These are phyloP conservation scores for Boletus mariae DNA, from an alignment of 1,284 basidiomycete species.

Conservation along the genomic window DNA sequence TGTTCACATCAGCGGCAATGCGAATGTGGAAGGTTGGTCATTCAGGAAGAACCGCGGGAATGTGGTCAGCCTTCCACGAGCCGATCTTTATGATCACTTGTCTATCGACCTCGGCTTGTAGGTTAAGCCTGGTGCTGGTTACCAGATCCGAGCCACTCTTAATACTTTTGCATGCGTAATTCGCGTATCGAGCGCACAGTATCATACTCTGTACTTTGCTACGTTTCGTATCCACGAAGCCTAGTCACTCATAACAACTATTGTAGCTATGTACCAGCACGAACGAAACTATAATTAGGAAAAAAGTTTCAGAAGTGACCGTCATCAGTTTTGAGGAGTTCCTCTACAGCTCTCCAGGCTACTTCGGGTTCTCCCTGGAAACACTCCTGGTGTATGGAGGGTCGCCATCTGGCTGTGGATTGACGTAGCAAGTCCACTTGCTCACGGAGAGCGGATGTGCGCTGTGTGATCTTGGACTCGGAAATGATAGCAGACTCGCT, in stretches of 20 bases:
- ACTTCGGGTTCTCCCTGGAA: slow-evolving; percentile 15
- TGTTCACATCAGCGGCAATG: slow-evolving; percentile 8
- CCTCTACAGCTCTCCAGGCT: slow-evolving; percentile 15
- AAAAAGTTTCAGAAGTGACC: neutral
- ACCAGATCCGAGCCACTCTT: neutral
- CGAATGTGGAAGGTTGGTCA: slow-evolving; percentile 1
- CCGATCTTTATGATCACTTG: neutral
- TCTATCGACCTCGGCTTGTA: neutral
- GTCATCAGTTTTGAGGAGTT: slow-evolving; percentile 5
- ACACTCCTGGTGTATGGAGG: slow-evolving; percentile 4
- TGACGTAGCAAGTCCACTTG: neutral
- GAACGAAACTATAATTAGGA: neutral
- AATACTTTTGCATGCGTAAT: neutral
- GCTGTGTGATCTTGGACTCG: slow-evolving; percentile 5
- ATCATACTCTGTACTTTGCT: neutral
- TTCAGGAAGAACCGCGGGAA: neutral
- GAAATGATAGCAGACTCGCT: slow-evolving; percentile 4
- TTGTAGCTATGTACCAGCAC: neutral
- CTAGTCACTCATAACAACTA: neutral
- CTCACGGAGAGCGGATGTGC: neutral
- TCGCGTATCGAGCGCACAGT: neutral
- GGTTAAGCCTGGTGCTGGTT: slow-evolving; percentile 2
- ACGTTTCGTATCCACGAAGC: neutral
- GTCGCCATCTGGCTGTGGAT: neutral
- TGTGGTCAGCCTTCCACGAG: neutral